Base-by-base conservation (phyloP, 495 filamentous ascomycete species). In the Monascus purpureus region DNA sequence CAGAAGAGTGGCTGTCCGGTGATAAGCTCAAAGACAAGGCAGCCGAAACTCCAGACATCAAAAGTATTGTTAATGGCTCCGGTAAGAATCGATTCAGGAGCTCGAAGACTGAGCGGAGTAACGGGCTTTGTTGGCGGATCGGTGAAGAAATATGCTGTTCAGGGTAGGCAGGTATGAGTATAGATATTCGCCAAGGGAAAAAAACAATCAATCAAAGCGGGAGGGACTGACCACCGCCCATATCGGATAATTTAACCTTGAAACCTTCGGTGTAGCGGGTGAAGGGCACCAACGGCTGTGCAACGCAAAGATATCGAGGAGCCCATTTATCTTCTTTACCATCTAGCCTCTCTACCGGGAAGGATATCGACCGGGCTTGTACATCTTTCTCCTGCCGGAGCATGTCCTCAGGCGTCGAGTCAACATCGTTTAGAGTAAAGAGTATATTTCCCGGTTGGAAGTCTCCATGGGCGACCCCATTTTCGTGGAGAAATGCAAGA, bases 361-460 rank as follows among this genome's bases (percentile, higher is more conserved):
- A n/a, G n/a, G n/a, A n/a, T n/a, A n/a, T n/a, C n/a, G n/a, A n/a
- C n/a, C n/a, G n/a, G 40, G 53, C 33, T 38, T 41, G 36, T 12
- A 46, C 29, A 25, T 44, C 30, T 35, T 45, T 31, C 38, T 50
- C 49, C 27, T 45, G 40, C 31, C 19, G 28, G 28, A 46, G 42
- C 26, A 25, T 16, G 8, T 45, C n/a, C 35, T 46, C 42, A 2
- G 30, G 24, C 0, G 15, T 34, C 14, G 31, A 42, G 35, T 39
- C 19, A 17, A 57, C 22, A 40, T 53, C 28, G 13, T 32, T 31
- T 29, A 50, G 36, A 28, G 38, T 14, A 35, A 63, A 59, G 27
- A 60, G 41, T 16, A 63, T 48, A 34, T 67, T 67, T 25, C 59
- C 61, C 12, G 51, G 55, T 32, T 63, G 57, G 25, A 65, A 46